Percentiles rank a stretch among this genome's conserved stretches.
Evolutionary conservation across 495 filamentous ascomycete species (phyloP).

Genomic region (Rhizodiscina lignyota): DNA sequence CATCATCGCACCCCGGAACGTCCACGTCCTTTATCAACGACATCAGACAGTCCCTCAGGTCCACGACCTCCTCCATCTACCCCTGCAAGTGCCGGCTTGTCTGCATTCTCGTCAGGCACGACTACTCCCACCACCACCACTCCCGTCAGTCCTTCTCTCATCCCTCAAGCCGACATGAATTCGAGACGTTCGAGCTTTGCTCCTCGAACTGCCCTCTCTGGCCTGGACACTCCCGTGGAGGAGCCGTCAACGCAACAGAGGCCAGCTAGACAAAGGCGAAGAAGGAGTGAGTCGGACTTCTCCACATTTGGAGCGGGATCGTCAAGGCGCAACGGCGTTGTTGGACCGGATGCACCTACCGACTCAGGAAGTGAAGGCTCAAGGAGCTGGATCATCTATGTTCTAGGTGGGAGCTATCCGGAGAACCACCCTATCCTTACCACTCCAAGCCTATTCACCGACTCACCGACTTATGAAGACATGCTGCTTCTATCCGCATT

Average conservation of each 20-base stretch:
- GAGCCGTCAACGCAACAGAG: slow-evolving; percentile 15
- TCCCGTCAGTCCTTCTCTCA: slow-evolving; percentile 30
- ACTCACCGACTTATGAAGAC: slow-evolving; percentile 66
- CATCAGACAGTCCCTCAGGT: no score
- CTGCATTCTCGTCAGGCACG: no score
- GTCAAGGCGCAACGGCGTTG: slow-evolving; percentile 47
- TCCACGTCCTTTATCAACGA: slow-evolving; percentile 15
- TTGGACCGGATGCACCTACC: slow-evolving; percentile 42
- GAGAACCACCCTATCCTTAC: slow-evolving; percentile 64
- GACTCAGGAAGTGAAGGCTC: slow-evolving; percentile 25
- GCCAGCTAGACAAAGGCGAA: slow-evolving; percentile 32
- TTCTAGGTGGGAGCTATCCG: slow-evolving; percentile 59
- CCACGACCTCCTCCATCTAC: slow-evolving; percentile 53
- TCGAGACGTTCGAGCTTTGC: slow-evolving; percentile 3
- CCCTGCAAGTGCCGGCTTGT: slow-evolving; percentile 44
- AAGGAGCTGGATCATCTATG: slow-evolving; percentile 66
- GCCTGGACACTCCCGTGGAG: no score
- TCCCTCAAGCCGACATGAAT: slow-evolving; percentile 10
- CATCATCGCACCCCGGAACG: slow-evolving; percentile 28
- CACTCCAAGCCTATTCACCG: slow-evolving; percentile 60
- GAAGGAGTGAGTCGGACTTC: slow-evolving; percentile 46
- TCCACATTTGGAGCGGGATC: slow-evolving; percentile 47
- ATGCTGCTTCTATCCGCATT: slow-evolving; percentile 61
- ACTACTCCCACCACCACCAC: slow-evolving; percentile 41
- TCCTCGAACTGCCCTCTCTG: no score